A percentile compares a stretch with the other conserved stretches of the same genome.
Evolutionary conservation across 2,329 filamentous ascomycete species (phyloP).

Genomic region (Geoglossum cookeanum): DNA sequence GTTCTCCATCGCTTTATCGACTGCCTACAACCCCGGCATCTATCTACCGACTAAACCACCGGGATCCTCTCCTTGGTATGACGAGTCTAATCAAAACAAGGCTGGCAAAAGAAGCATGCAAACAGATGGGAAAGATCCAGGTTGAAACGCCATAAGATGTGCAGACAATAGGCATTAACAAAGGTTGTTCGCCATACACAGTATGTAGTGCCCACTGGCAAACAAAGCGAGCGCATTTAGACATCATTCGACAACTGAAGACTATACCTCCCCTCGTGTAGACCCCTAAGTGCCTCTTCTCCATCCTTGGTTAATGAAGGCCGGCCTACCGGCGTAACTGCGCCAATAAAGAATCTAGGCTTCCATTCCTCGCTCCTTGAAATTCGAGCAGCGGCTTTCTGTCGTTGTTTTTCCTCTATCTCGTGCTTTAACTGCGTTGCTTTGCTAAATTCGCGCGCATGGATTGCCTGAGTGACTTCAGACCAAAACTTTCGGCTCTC

Average conservation of each 20-base stretch:
- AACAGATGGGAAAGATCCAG: background rate
- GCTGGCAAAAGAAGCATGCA: background rate
- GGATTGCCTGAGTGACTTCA: slow-evolving; percentile 70
- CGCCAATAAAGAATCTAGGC: slow-evolving; percentile 68
- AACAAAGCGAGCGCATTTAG: background rate
- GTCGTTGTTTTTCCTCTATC: slow-evolving; percentile 74
- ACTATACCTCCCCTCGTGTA: slow-evolving; percentile 32
- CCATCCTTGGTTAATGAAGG: slow-evolving; percentile 46
- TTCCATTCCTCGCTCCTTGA: slow-evolving; percentile 50
- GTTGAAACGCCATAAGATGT: background rate
- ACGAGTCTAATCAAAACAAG: background rate
- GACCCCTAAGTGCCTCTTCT: slow-evolving; percentile 32
- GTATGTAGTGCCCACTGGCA: background rate
- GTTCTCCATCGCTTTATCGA: background rate
- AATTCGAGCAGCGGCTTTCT: slow-evolving; percentile 66
- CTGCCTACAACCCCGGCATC: background rate
- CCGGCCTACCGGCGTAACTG: slow-evolving; percentile 37
- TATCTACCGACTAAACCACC: background rate
- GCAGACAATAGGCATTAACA: background rate
- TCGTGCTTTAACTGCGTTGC: slow-evolving; percentile 80
- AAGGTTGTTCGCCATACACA: background rate
- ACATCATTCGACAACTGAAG: slow-evolving; percentile 18
- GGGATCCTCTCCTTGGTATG: background rate
- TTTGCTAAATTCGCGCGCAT: slow-evolving; percentile 59
- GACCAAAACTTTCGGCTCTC: slow-evolving; percentile 82